A percentile compares a stretch with the other conserved stretches of the same genome.
Evolutionary conservation across 495 filamentous ascomycete genomes (phyloP).

Genomic region (Lophiostoma macrostomum): DNA sequence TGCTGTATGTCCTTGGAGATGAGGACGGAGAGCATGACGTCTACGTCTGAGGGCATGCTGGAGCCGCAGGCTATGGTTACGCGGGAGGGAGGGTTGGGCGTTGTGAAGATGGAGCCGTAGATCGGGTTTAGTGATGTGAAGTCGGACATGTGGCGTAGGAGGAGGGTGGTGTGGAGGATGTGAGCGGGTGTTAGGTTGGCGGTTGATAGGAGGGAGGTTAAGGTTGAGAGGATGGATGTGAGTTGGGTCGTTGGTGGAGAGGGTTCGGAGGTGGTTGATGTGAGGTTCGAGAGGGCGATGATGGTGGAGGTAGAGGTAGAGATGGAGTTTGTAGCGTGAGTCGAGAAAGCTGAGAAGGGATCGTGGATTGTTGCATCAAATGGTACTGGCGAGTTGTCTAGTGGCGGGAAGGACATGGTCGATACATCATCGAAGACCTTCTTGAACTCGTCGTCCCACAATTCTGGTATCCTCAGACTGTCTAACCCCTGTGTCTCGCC

Average conservation of each 20-base stretch:
- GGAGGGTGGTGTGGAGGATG: constrained; percentile 70
- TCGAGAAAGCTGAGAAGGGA: too few species aligned
- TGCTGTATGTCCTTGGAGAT: constrained; percentile 40
- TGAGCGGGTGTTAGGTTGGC: constrained; percentile 45
- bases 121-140: constrained; percentile 70
- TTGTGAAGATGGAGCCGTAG: constrained; percentile 66
- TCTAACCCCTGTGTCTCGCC: constrained; percentile 24
- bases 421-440: constrained; percentile 7
- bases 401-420: too few species aligned
- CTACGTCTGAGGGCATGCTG: constrained; percentile 52
- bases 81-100: constrained; percentile 79
- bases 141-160: constrained; percentile 75
- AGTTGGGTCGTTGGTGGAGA: constrained; percentile 35
- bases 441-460: constrained; percentile 50
- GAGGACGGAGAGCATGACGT: constrained; percentile 61
- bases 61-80: constrained; percentile 77
- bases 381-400: too few species aligned
- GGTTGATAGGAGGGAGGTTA: constrained; percentile 9
- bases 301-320: neutral
- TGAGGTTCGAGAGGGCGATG: constrained; percentile 11
- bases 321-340: neutral
- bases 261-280: constrained; percentile 26
- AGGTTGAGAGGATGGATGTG: constrained; percentile 34
- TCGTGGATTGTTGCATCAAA: too few species aligned
- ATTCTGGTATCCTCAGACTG: constrained; percentile 45